Evolutionary conservation across 1,139 yeast species (phyloP), one percentile per base, ranked within the genome.

Genomic region (Hemisphaericaspora xylanilytica): DNA sequence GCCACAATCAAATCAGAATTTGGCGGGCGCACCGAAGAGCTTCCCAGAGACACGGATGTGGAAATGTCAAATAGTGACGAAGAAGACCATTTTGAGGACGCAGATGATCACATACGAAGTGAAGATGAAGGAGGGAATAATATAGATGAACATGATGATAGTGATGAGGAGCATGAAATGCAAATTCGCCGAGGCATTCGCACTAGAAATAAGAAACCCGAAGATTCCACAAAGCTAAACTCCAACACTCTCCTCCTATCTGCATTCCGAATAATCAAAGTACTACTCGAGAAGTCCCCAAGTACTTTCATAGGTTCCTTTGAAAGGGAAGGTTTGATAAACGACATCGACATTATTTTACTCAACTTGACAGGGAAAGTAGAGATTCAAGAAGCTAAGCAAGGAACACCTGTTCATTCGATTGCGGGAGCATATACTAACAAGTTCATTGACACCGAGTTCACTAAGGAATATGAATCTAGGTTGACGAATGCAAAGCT

Each of bases 261-360:
- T 4, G 73, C 83, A 0, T 59, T 85, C 13, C 41, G 39, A 18
- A 45, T 45, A n/a, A 42, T 18, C 65, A 35, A 38, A 15, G 43
- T 32, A 3, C 33, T 78, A 4, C 59, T 85, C 16, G 57, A 58
- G 4, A 70, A 71, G 41, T 63, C 75, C 10, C 75, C 82, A 1
- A 60, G 58, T 2, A 46, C 59, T 1, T 79, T 74, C 38, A 55
- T 79, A 10, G 53, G 61, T 0, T 69, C 70, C 5, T 79, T 88
- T 45, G 85, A 77, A 49, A 73, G 86, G 42, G 94, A 88, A 50
- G 96, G 96, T 0, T 61, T 85, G 17, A 63, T 85, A 9, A 66
- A 73, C 13, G 90, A 85, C 51, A 63, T 76, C 3, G 50, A 53
- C 9, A 43, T 44, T 1, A 54, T 59, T n/a, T 41, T 60, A 15